phyloP scores from a whole-genome alignment of 2,329 filamentous ascomycete species.

The Nannizziopsis arthrosporioides region DNA sequence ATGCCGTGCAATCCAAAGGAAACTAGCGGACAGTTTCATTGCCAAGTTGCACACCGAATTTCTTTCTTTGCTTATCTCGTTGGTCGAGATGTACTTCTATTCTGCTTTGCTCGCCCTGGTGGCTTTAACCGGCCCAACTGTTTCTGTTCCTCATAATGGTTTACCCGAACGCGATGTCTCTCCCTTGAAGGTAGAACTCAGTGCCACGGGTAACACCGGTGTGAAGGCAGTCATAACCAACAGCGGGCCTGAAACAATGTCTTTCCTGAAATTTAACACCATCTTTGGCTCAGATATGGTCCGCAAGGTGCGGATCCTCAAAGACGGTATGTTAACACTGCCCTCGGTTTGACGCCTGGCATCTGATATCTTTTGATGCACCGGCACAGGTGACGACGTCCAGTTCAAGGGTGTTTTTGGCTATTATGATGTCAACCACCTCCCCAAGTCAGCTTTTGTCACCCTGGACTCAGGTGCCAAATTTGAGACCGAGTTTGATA shows the following conservation, averaged over 20 bases:
- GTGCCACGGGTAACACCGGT: slow-evolving; percentile 23
- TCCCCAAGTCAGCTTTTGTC: slow-evolving; percentile 24
- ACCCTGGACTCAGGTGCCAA: slow-evolving; percentile 22
- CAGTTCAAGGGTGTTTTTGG: slow-evolving; percentile 25
- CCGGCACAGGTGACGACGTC: slow-evolving; percentile 14
- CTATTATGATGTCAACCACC: slow-evolving; percentile 21
- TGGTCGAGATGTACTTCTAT: not conserved
- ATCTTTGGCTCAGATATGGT: slow-evolving; percentile 26
- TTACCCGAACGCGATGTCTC: slow-evolving; percentile 17
- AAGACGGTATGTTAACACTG: slow-evolving; percentile 20
- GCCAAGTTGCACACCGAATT: too few relatives aligned
- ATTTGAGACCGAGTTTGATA: slow-evolving; percentile 26
- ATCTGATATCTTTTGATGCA: slow-evolving; percentile 15
- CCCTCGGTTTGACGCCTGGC: not conserved
- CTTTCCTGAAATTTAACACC: slow-evolving; percentile 29
- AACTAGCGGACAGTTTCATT: too few relatives aligned
- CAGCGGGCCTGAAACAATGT: slow-evolving; percentile 24
- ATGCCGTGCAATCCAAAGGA: too few relatives aligned
- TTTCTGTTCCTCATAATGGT: not conserved
- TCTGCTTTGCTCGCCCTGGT: slow-evolving; percentile 4
- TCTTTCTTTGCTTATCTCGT: too few relatives aligned
- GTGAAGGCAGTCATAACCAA: slow-evolving; percentile 30
- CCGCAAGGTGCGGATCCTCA: slow-evolving; percentile 27
- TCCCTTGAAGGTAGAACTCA: slow-evolving; percentile 24
- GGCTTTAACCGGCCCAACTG: not conserved